These are phyloP conservation scores for Corynespora cassiicola DNA, from an alignment of 2,329 filamentous ascomycete genomes.

Conservation along the genomic window DNA sequence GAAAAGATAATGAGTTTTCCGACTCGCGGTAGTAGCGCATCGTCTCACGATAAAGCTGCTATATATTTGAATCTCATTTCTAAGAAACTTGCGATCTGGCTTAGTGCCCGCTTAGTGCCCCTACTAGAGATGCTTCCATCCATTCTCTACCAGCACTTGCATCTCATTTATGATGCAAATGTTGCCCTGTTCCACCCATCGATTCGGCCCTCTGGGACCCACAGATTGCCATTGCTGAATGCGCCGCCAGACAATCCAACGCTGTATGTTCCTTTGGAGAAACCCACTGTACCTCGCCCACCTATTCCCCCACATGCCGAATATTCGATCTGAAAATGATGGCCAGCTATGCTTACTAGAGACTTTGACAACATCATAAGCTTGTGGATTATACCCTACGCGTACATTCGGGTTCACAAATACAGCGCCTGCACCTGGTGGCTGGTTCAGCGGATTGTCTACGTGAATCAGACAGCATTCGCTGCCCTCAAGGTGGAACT, in stretches of 20 bases:
- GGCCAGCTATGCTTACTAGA: too few species aligned
- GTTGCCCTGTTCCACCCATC: slow-evolving; percentile 23
- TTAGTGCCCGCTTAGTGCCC: too few species aligned
- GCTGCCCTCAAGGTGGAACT: slow-evolving; percentile 70
- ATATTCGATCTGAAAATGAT: background rate
- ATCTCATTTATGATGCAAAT: slow-evolving; percentile 41
- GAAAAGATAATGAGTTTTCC: too few species aligned
- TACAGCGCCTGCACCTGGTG: slow-evolving; percentile 63
- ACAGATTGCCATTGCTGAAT: too few species aligned
- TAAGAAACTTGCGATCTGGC: too few species aligned
- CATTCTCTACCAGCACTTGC: slow-evolving; percentile 35
- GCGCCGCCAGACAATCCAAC: too few species aligned
- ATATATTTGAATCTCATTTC: too few species aligned
- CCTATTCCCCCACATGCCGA: background rate
- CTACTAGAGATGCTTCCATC: slow-evolving; percentile 40
- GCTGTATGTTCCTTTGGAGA: too few species aligned
- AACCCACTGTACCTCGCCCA: background rate
- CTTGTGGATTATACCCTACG: slow-evolving; percentile 64
- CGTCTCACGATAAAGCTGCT: too few species aligned
- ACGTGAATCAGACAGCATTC: slow-evolving; percentile 79
- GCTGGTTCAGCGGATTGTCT: slow-evolving; percentile 65
- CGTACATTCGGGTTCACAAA: slow-evolving; percentile 74
- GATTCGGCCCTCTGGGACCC: too few species aligned
- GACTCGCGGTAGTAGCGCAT: too few species aligned
- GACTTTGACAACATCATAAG: slow-evolving; percentile 18